These are phyloP conservation scores for Saccharomyces hybrid DNA, from an alignment of 1,139 yeast genomes.

Conservation along the genomic window DNA sequence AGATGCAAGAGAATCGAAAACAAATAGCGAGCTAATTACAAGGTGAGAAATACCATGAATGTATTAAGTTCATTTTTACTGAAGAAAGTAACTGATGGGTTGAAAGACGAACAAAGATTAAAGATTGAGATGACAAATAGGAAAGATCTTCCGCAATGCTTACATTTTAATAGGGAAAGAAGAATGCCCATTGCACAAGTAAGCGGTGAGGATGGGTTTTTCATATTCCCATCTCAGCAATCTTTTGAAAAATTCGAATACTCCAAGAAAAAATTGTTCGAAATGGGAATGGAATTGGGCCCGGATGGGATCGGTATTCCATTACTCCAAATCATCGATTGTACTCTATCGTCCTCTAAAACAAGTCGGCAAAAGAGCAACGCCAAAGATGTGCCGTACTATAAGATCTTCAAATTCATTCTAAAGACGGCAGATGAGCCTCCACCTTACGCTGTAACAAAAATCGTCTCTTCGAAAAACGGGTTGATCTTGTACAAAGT, in stretches of 20 bases:
- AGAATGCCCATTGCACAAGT: conserved; percentile 10
- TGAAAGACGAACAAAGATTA: neutral
- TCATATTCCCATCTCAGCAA: conserved; percentile 11
- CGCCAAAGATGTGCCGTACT: conserved; percentile 3
- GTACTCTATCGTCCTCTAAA: neutral
- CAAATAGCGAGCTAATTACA: neutral
- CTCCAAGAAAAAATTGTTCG: conserved; percentile 1
- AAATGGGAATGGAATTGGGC: neutral
- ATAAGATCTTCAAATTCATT: conserved; percentile 7
- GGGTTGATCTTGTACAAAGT: conserved; percentile 7
- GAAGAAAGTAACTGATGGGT: neutral
- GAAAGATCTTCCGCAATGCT: conserved; percentile 1
- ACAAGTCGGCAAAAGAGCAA: neutral
- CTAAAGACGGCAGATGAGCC: conserved; percentile 5
- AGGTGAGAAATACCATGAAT: neutral
- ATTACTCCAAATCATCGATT: conserved; percentile 7
- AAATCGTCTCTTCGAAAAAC: conserved; percentile 4
- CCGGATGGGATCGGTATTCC: conserved; percentile 15
- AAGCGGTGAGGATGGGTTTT: conserved; percentile 7
- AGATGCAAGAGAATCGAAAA: neutral
- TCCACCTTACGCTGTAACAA: conserved; percentile 9
- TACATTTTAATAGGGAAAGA: conserved; percentile 5
- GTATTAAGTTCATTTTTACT: neutral
- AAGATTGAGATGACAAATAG: neutral
- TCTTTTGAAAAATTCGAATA: conserved; percentile 12